Percentiles rank a stretch among this genome's conserved stretches.
Conservation (phyloP, 768 basidiomycete genomes). For the Agaricus blazei region DNA sequence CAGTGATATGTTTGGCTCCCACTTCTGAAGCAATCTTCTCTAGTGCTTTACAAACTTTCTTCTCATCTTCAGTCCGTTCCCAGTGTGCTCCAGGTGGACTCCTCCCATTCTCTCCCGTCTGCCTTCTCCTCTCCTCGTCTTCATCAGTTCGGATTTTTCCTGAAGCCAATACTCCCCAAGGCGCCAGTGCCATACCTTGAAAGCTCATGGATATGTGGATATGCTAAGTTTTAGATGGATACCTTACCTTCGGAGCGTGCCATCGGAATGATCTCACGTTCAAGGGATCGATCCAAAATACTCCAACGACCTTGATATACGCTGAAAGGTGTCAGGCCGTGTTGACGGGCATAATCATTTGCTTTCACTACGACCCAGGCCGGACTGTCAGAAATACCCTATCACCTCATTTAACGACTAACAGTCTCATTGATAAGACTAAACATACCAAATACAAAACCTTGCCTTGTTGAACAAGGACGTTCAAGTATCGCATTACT, state of each 20-base stretch:
- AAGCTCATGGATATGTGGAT: too few relatives aligned
- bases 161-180: conserved; percentile 26
- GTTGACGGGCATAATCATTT: conserved; percentile 45
- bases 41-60: conserved; percentile 35
- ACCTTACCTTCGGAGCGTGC: conserved; percentile 31
- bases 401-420: background rate
- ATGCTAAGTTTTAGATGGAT: too few relatives aligned
- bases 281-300: conserved; percentile 39
- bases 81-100: conserved; percentile 24
- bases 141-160: conserved; percentile 51
- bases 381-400: conserved; percentile 38
- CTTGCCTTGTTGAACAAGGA: conserved; percentile 45
- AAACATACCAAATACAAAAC: conserved; percentile 36
- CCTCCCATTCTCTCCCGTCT: conserved; percentile 30
- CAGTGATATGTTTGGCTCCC: conserved; percentile 39
- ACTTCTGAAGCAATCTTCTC: conserved; percentile 47
- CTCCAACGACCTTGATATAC: conserved; percentile 50
- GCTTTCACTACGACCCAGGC: conserved; percentile 46
- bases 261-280: conserved; percentile 51
- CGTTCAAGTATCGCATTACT: conserved; percentile 49
- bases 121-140: conserved; percentile 22
- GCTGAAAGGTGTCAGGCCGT: conserved; percentile 45
- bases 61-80: conserved; percentile 41
- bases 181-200: conserved; percentile 25
- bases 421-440: too few relatives aligned